Evolutionary conservation across 1,284 basidiomycete genomes (phyloP), one percentile per base, ranked within the genome.

Genomic region (Agroathelia rolfsii): DNA sequence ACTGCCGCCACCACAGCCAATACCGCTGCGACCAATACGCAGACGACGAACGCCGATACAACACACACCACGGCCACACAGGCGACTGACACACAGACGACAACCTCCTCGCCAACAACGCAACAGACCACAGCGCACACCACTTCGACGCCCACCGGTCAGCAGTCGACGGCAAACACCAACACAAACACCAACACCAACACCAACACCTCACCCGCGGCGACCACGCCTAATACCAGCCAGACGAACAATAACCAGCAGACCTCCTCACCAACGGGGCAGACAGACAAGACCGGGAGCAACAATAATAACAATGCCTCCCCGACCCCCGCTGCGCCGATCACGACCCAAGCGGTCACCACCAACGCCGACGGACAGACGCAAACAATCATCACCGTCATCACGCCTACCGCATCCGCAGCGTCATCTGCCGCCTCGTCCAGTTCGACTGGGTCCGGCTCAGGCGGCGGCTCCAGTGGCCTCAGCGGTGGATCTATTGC

Each of bases 401-500:
- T 41, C 16, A 14, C 43, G 9, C 11, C 38, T n/a, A 13, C 46
- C 2, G 22, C 43, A 5, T 18, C 42, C 3, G 12, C 28, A 4
- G 7, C 28, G 21, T 24, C 22, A 9, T 3, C 40, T 3, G 1
- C 27, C 17, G 26, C 57, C 21, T 36, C 41, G 6, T 12, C 28
- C 11, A n/a, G n/a, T n/a, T n/a, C n/a, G n/a, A n/a, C n/a, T n/a
- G n/a, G n/a, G n/a, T 1, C 42, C 5, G 24, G 30, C 19, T 14
- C 16, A 13, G 24, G 48, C 11, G 11, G 6, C 12, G n/a, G n/a
- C n/a, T 39, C 48, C 5, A 17, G 48, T 15, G 41, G 47, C 27
- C 51, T 84, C 14, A 53, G 72, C 31, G 75, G 67, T 5, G 77
- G 78, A 3, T 79, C 81, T 21, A 83, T 87, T 45, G 54, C 86